Evolutionary conservation across 768 basidiomycete species (phyloP).

Genomic region (Coprinopsis cinerea): DNA sequence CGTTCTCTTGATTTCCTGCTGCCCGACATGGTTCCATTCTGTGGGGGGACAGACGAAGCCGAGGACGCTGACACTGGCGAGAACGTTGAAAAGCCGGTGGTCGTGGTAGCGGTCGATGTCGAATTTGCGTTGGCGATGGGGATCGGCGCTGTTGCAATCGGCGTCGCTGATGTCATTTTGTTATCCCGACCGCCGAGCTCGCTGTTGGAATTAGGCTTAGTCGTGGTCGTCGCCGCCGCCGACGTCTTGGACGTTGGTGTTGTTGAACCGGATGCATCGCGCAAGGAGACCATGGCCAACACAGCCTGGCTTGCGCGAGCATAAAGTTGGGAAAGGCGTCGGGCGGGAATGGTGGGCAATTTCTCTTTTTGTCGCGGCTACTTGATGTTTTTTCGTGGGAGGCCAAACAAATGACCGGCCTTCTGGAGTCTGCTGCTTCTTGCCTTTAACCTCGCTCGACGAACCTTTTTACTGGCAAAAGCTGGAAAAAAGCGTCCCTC

Average conservation of each 20-base stretch:
- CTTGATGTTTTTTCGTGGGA: background rate
- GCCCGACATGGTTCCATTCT: background rate
- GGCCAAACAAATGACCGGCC: slow-evolving; percentile 5
- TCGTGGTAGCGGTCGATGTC: slow-evolving; percentile 4
- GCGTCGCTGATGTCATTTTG: slow-evolving; percentile 2
- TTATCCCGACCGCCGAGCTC: too few species aligned
- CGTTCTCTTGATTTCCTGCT: background rate
- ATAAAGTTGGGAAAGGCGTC: background rate
- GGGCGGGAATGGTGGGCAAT: slow-evolving; percentile 7
- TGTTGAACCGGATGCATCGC: background rate
- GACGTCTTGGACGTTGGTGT: background rate
- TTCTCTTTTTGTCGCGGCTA: background rate
- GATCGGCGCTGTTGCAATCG: background rate
- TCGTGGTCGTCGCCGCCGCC: background rate
- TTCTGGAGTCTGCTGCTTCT: background rate
- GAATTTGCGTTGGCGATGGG: slow-evolving; percentile 8
- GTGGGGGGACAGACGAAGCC: background rate
- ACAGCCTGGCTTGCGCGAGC: slow-evolving; percentile 7
- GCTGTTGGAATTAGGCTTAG: background rate
- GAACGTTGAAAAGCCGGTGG: background rate
- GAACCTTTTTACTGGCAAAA: background rate
- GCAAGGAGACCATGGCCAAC: slow-evolving; percentile 5
- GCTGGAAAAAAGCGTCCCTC: too few species aligned
- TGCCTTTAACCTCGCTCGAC: background rate
- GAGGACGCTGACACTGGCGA: slow-evolving; percentile 2